Conservation (phyloP, 768 basidiomycete species). For the Boletus edulis region DNA sequence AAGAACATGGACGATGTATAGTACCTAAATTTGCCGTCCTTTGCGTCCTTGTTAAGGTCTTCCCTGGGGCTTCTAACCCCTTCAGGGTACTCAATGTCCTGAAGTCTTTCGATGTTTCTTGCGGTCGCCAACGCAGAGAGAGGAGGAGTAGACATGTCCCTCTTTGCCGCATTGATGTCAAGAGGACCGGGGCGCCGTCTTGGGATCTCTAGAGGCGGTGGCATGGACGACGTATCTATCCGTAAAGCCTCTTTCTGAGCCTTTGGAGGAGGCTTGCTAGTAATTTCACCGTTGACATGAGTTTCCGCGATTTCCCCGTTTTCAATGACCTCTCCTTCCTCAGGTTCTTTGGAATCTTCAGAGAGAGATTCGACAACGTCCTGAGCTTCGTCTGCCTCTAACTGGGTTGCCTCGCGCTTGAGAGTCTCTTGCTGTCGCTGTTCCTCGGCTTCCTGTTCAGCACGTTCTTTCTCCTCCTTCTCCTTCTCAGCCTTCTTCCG, state of each 20-base stretch:
- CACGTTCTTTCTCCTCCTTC: slow-evolving; percentile 43
- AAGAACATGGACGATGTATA: neutral
- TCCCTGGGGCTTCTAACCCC: slow-evolving; percentile 77
- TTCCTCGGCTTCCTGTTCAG: slow-evolving; percentile 35
- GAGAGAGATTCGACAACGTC: slow-evolving; percentile 33
- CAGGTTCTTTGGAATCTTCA: slow-evolving; percentile 47
- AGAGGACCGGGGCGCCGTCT: slow-evolving; percentile 67
- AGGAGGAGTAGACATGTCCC: slow-evolving; percentile 31
- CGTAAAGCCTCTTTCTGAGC: slow-evolving; percentile 53
- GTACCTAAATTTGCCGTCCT: slow-evolving; percentile 88
- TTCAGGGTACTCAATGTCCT: slow-evolving; percentile 75
- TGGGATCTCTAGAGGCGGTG: slow-evolving; percentile 39
- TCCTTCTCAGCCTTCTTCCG: slow-evolving; percentile 29
- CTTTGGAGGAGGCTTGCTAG: slow-evolving; percentile 36
- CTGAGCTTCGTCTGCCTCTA: slow-evolving; percentile 38
- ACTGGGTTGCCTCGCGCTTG: slow-evolving; percentile 21
- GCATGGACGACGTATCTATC: slow-evolving; percentile 56
- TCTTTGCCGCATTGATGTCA: slow-evolving; percentile 58
- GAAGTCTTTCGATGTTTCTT: slow-evolving; percentile 80
- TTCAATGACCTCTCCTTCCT: slow-evolving; percentile 37
- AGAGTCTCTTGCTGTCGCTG: slow-evolving; percentile 22
- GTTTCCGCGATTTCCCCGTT: slow-evolving; percentile 28
- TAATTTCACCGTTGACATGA: slow-evolving; percentile 34
- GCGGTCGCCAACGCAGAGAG: slow-evolving; percentile 75
- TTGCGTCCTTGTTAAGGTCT: slow-evolving; percentile 80